Conservation (phyloP, 2,329 filamentous ascomycete species). For the Gliomastix tumulicola region DNA sequence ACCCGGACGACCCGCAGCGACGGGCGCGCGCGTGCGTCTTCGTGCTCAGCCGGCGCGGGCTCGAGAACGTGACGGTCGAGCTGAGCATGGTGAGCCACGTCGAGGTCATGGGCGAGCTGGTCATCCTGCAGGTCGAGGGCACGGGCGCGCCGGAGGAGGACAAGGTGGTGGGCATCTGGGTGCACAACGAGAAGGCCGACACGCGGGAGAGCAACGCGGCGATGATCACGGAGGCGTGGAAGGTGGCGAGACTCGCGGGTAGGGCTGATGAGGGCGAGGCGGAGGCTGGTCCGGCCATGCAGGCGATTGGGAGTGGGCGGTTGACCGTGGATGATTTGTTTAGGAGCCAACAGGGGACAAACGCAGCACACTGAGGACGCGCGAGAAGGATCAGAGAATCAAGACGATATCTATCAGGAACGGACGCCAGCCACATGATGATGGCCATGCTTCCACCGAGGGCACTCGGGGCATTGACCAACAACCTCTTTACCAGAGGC, state of each 20-base stretch:
- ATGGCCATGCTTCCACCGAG: too few species aligned
- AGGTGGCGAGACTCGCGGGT: slow-evolving; percentile 21
- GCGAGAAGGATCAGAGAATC: too few species aligned
- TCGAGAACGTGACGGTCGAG: slow-evolving; percentile 64
- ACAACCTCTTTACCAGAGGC: too few species aligned
- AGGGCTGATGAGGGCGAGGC: slow-evolving; percentile 17
- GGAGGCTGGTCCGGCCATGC: slow-evolving; percentile 32
- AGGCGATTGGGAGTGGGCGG: slow-evolving; percentile 33
- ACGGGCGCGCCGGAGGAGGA: slow-evolving; percentile 17
- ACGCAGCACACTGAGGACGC: slow-evolving; percentile 1
- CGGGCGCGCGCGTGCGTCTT: slow-evolving; percentile 51
- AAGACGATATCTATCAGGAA: too few species aligned
- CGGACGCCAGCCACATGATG: too few species aligned
- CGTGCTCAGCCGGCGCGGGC: slow-evolving; percentile 63
- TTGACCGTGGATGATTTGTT: slow-evolving; percentile 40
- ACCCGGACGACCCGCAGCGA: slow-evolving; percentile 23
- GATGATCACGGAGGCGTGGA: slow-evolving; percentile 36
- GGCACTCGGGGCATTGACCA: too few species aligned
- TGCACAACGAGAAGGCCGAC: slow-evolving; percentile 41
- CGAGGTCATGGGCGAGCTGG: slow-evolving; percentile 51
- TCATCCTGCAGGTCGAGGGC: slow-evolving; percentile 37
- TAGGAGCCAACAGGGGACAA: slow-evolving; percentile 16
- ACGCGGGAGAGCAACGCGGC: slow-evolving; percentile 32
- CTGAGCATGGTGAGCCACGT: slow-evolving; percentile 55
- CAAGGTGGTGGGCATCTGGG: slow-evolving; percentile 46